Base-by-base conservation (phyloP, 805 yeast genomes). In the Tetrapisispora taiwanensis region DNA sequence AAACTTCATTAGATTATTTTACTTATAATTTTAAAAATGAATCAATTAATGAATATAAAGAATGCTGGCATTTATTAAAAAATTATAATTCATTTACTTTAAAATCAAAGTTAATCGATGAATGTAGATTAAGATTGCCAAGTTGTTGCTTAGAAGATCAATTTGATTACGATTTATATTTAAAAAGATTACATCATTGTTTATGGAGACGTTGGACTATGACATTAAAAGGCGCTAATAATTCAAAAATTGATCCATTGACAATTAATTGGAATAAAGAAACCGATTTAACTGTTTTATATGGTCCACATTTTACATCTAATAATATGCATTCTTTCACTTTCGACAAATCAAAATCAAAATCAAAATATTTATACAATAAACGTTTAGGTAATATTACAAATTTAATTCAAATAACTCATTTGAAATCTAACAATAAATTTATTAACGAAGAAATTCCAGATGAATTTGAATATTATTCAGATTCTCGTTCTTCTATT, bases 161-260 rank as follows among this genome's bases (percentile, higher is more conserved):
- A 22, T 41, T 47, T 8, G 65, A 59, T 43, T 62, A 60, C 36
- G 46, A 48, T 18, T 48, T 55, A 41, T 65, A 67, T 44, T 49
- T 67, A 24, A 50, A 59, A 28, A 65, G 94, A 41, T 67, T 84
- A 39, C 90, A 84, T 58, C 84, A 84, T 56, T 90, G 95, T 13
- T 73, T 85, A 41, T 90, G 97, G 97, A 74, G 97, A 58, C 87
- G 95, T 17, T 90, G 97, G 97, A 82, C 90, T 10, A 89, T 89
- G 65, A 72, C 84, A 42, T 75, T 82, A 52, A 73, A 75, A 50
- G 71, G 76, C 28, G 64, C 79, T 36, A 85, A 94, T 10, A 14
- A 14, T 26, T 14, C 6, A 14, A 26, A 33, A 14, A 78, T 87
- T 9, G 74, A 87, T 24, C 97, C 98, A 1, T 83, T 85, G 50